Conservation (phyloP, 2,329 filamentous ascomycete species). For the Graphilbum fragrans region DNA sequence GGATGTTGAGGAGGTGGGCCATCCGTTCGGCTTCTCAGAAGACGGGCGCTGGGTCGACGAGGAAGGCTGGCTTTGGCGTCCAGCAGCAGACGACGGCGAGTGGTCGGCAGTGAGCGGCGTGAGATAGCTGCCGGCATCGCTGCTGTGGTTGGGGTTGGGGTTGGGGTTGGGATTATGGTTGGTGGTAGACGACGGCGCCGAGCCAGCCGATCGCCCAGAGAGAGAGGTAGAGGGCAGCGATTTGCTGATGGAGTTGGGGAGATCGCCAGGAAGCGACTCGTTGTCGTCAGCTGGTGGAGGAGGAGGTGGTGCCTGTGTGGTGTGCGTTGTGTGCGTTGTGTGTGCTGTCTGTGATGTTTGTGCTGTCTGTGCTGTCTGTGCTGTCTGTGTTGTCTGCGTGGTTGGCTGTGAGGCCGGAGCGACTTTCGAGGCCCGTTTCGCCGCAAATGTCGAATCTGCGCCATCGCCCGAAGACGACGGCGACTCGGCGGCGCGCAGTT, state of each 20-base stretch:
- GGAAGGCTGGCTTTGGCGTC: not conserved
- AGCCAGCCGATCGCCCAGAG: not conserved
- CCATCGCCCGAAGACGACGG: constrained; percentile 7
- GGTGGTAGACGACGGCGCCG: not conserved
- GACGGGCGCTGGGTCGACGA: not conserved
- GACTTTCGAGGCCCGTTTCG: not conserved
- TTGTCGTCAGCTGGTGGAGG: constrained; percentile 34
- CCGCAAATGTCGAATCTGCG: not conserved
- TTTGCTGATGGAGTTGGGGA: constrained; percentile 20
- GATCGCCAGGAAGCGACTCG: constrained; percentile 49
- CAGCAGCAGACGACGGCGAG: constrained; percentile 28
- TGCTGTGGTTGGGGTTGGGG: constrained; percentile 20
- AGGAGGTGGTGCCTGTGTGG: not conserved
- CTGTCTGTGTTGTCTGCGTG: not conserved
- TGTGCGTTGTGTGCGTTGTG: not conserved
- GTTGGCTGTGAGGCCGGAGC: not conserved
- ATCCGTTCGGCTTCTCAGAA: not conserved
- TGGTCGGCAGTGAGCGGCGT: constrained; percentile 40
- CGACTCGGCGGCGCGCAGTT: constrained; percentile 28
- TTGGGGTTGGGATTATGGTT: constrained; percentile 2
- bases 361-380: not conserved
- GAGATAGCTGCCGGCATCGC: constrained; percentile 30
- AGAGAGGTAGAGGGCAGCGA: not conserved
- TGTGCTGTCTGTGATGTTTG: not conserved
- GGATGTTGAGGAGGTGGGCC: not conserved